Percentiles rank a stretch among this genome's conserved stretches.
Conservation (phyloP, 106 monocot genomes). For the Alisma plantagoaquatica region DNA sequence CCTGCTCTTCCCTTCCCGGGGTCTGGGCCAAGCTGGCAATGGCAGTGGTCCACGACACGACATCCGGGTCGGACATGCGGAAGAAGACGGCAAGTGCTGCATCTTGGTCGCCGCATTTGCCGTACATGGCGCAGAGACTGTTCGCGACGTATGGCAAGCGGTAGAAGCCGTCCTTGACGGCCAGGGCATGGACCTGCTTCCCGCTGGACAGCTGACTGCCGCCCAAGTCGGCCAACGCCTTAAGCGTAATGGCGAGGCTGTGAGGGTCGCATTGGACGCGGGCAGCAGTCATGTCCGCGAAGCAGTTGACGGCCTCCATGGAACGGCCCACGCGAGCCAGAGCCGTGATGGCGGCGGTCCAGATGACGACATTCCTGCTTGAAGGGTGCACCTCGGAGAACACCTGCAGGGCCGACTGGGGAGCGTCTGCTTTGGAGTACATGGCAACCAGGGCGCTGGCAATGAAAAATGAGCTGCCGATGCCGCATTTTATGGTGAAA, state of each 20-base stretch:
- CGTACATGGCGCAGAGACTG: constrained; percentile 52
- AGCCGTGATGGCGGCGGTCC: constrained; percentile 53
- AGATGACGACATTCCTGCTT: constrained; percentile 66
- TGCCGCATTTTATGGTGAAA: constrained; percentile 30
- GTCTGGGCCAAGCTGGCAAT: constrained; percentile 45
- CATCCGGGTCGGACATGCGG: constrained; percentile 37
- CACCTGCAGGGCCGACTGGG: constrained; percentile 25
- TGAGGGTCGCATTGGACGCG: constrained; percentile 48
- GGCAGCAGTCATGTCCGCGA: constrained; percentile 30
- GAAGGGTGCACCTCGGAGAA: constrained; percentile 59
- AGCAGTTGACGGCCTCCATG: constrained; percentile 30
- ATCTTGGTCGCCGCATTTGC: constrained; percentile 26
- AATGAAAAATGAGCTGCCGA: constrained; percentile 35
- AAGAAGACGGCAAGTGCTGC: constrained; percentile 26
- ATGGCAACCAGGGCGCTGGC: constrained; percentile 49
- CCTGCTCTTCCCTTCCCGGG: constrained; percentile 32
- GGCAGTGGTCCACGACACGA: constrained; percentile 65
- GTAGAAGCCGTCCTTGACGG: constrained; percentile 39
- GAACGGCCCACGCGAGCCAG: constrained; percentile 32
- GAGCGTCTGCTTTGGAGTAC: constrained; percentile 28
- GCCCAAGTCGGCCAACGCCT: constrained; percentile 47
- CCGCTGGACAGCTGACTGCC: constrained; percentile 28
- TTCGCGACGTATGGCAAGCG: constrained; percentile 56
- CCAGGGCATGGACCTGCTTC: constrained; percentile 49
- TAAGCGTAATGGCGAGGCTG: constrained; percentile 55